Base-by-base conservation (phyloP, 2,329 filamentous ascomycete species). In the Dothistroma septosporum region DNA sequence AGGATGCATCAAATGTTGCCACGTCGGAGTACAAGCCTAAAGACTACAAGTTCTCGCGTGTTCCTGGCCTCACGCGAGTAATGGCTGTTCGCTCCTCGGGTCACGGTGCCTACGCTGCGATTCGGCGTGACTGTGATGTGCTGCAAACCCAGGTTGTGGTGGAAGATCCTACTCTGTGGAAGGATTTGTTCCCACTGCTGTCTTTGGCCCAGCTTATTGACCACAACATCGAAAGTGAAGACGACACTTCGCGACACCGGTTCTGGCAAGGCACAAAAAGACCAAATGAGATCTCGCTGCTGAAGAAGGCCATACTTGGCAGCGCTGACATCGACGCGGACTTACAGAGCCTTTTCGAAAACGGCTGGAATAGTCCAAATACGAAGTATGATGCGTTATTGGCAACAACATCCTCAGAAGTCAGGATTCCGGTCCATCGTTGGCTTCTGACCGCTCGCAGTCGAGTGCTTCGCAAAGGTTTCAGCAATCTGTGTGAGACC, bases 1-100 rank as follows among this genome's bases (percentile, higher is more conserved):
- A 96, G 69, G 86, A 88, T 66, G 80, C 84, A 0, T 79, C 70
- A 33, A 78, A 79, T 1, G 75, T 77, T 12, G 78, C 77, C 3
- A 75, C 75, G 1, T 75, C 77, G 1, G 85, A 87, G 22, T 80
- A 82, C 35, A 89, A 86, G 68, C 83, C 85, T 12, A 96, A 95
- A 67, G 92, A 96, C 71, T 96, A 95, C 79, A 99, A 99, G 73
- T 99, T 97, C 68, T 87, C 93, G 69, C 87, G 94, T 60, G 86
- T 99, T 9, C 89, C 94, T 0, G 92, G 90, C 47, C 84, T 99
- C 59, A 96, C 91, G 1, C 87, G 92, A 37, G 91, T 95, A 14
- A 83, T 89, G 33, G 87, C 87, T 3, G 92, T 97, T 8, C 84
- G 92, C 66, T 93, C 92, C 68, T 97, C 94, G 35, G 85, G 88